A percentile compares a stretch with the other conserved stretches of the same genome.
Evolutionary conservation across 2,329 filamentous ascomycete species (phyloP).

Genomic region (Monosporascus sp.): DNA sequence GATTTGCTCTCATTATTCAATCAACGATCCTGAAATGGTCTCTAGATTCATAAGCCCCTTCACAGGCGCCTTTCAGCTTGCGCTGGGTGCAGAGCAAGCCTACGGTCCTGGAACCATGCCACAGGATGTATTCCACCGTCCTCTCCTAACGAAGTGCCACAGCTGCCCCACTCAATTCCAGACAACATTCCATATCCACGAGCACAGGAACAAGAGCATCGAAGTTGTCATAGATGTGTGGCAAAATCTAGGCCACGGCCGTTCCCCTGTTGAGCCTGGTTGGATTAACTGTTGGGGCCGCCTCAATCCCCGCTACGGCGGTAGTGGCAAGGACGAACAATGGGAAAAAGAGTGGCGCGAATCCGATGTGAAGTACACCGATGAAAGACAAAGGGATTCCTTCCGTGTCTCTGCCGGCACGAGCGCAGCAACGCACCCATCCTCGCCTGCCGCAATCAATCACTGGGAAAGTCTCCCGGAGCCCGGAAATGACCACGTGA

Average conservation of each 20-base stretch:
- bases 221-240: constrained; percentile 8
- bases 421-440: constrained; percentile 3
- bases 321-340: not conserved
- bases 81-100: not conserved
- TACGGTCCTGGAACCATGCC: not conserved
- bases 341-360: not conserved
- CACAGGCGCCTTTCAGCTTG: not conserved
- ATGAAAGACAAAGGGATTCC: constrained; percentile 1
- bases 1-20: constrained; percentile 7
- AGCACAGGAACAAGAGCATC: constrained; percentile 1
- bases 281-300: constrained; percentile 9
- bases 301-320: constrained; percentile 4
- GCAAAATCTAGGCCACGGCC: constrained; percentile 7
- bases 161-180: constrained; percentile 7
- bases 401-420: constrained; percentile 2
- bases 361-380: constrained; percentile 1
- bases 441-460: not conserved
- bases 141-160: constrained; percentile 6
- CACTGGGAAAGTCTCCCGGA: not conserved
- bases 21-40: constrained; percentile 5
- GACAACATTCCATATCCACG: constrained; percentile 7
- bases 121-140: not conserved
- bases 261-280: constrained; percentile 1
- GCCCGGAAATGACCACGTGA: not conserved
- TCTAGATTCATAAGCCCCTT: constrained; percentile 5